A percentile compares a stretch with the other conserved stretches of the same genome.
Conservation (phyloP, 129 eudicot species). For the Ambrosia trifida region DNA sequence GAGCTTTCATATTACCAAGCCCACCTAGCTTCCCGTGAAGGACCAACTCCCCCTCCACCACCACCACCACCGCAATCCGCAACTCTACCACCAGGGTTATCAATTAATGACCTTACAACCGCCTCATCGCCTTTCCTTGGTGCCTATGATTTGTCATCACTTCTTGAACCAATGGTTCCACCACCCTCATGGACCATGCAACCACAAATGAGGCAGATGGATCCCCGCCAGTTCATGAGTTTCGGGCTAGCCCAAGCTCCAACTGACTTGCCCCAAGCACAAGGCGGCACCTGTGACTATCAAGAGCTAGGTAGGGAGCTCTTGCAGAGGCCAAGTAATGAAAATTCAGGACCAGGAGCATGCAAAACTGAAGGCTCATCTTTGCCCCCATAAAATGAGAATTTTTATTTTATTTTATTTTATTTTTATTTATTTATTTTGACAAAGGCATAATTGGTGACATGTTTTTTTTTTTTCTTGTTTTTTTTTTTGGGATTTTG, state of each 20-base stretch:
- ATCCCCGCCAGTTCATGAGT: constrained; percentile 49
- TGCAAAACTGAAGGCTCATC: constrained; percentile 43
- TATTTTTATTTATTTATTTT: too few species aligned
- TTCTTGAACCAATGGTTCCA: constrained; percentile 64
- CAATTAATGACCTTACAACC: constrained; percentile 65
- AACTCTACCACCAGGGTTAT: constrained; percentile 32
- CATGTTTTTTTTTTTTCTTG: constrained; percentile 1
- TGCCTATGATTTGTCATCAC: constrained; percentile 62
- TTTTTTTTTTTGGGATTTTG: constrained; percentile 10
- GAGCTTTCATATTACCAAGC: constrained; percentile 85
- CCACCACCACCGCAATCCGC: constrained; percentile 47
- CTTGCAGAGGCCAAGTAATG: constrained; percentile 47
- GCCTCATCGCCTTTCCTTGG: constrained; percentile 43
- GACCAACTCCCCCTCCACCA: constrained; percentile 69
- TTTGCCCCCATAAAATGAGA: constrained; percentile 53
- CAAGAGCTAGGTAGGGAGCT: constrained; percentile 87
- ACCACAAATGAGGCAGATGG: constrained; percentile 41
- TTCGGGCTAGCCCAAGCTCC: constrained; percentile 29
- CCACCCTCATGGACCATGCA: constrained; percentile 66
- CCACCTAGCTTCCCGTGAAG: constrained; percentile 67
- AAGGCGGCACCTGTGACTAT: constrained; percentile 47
- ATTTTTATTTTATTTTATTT: constrained; percentile 21
- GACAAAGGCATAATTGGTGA: constrained; percentile 19
- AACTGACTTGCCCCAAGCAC: constrained; percentile 37
- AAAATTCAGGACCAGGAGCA: constrained; percentile 32